phyloP scores from a whole-genome alignment of 1,139 yeast species.

The Candida tunisiensis region DNA sequence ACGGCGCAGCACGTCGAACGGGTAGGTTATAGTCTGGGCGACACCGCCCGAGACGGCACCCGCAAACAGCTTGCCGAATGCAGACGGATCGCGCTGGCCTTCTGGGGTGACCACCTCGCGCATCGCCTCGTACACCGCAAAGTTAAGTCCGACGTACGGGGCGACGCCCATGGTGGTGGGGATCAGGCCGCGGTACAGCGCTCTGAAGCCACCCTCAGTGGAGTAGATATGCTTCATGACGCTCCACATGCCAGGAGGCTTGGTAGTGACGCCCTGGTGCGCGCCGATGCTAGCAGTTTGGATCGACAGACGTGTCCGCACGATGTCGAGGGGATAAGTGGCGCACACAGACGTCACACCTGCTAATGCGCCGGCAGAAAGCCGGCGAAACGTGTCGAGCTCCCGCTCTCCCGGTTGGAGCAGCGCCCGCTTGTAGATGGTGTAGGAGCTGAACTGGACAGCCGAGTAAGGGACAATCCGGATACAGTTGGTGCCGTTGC shows the following conservation, averaged over 20 bases:
- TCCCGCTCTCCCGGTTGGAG: slow-evolving; percentile 13
- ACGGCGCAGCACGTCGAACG: slow-evolving; percentile 76
- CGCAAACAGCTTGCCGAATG: slow-evolving; percentile 45
- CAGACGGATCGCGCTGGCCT: slow-evolving; percentile 17
- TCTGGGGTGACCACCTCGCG: slow-evolving; percentile 31
- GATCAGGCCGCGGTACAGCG: slow-evolving; percentile 67
- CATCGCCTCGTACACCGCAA: slow-evolving; percentile 72
- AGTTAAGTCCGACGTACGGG: slow-evolving; percentile 88
- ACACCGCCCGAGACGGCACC: slow-evolving; percentile 89
- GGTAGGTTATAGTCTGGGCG: slow-evolving; percentile 69
- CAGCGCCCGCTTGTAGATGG: slow-evolving; percentile 36
- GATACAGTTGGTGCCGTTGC: slow-evolving; percentile 79
- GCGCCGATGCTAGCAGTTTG: slow-evolving; percentile 67
- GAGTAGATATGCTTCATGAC: slow-evolving; percentile 42
- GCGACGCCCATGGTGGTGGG: slow-evolving; percentile 93
- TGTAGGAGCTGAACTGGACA: slow-evolving; percentile 81
- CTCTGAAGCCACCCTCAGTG: slow-evolving; percentile 68
- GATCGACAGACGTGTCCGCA: slow-evolving; percentile 75
- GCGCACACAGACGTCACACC: slow-evolving; percentile 69
- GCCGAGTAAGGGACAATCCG: slow-evolving; percentile 91
- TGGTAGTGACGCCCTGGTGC: slow-evolving; percentile 20
- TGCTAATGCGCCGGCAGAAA: slow-evolving; percentile 65
- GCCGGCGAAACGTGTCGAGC: slow-evolving; percentile 36
- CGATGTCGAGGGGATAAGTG: slow-evolving; percentile 85
- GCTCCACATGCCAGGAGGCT: slow-evolving; percentile 51